phyloP scores from a whole-genome alignment of 305 asterid species.

The Fraxinus sp. region DNA sequence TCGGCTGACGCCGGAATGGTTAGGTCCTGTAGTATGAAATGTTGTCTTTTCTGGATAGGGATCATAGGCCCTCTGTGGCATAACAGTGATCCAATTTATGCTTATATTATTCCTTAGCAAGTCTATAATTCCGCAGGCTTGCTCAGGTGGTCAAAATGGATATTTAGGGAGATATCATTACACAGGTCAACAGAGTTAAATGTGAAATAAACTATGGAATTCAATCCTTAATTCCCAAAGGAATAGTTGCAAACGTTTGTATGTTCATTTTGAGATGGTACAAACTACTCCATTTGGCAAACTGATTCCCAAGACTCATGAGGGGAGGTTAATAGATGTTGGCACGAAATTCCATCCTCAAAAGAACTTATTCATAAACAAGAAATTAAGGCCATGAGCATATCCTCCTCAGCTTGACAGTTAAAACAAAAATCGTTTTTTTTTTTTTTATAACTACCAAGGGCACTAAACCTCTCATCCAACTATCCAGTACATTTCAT shows the following conservation, averaged over 20 bases:
- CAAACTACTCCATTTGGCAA: not conserved
- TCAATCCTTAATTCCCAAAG: not conserved
- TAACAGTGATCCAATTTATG: not conserved
- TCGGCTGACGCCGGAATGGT: not conserved
- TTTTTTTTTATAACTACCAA: not conserved
- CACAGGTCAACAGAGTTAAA: not conserved
- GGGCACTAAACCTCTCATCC: not conserved
- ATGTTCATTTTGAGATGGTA: not conserved
- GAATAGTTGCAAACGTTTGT: not conserved
- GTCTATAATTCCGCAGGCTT: not conserved
- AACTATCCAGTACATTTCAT: not conserved
- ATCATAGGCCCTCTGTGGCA: not conserved
- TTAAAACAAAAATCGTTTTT: not conserved
- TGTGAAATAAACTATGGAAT: not conserved
- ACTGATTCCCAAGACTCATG: not conserved
- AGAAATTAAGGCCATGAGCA: not conserved
- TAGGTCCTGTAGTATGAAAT: not conserved
- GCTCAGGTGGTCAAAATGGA: not conserved
- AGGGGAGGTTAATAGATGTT: not conserved
- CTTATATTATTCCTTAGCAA: not conserved
- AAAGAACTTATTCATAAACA: not conserved
- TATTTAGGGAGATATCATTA: not conserved
- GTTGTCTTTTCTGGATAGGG: not conserved
- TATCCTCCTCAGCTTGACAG: not conserved
- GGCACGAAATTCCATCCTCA: not conserved